phyloP scores from a whole-genome alignment of 495 filamentous ascomycete species.

The Talaromyces adpressus region DNA sequence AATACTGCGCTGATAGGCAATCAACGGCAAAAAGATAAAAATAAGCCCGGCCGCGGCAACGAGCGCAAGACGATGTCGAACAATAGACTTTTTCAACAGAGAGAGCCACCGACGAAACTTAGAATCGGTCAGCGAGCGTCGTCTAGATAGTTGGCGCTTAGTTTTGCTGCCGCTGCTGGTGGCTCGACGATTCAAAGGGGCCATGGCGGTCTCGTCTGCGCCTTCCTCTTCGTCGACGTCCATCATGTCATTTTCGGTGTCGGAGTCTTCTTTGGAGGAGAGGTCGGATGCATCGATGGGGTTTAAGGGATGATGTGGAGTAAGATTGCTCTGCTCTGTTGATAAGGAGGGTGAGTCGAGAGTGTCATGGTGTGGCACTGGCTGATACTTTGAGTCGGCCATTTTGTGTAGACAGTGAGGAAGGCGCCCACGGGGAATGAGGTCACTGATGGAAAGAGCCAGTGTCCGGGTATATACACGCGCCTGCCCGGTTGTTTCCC shows the following conservation, averaged over 20 bases:
- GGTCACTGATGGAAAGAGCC: background rate
- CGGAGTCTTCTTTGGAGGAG: background rate
- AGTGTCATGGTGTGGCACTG: background rate
- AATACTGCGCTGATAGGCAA: constrained; percentile 7
- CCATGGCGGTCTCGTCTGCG: background rate
- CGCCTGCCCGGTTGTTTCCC: background rate
- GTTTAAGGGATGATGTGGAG: background rate
- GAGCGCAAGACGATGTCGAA: constrained; percentile 5
- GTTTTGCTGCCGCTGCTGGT: background rate
- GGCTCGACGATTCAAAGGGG: background rate
- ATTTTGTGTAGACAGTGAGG: background rate
- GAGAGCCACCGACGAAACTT: background rate
- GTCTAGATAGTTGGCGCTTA: background rate
- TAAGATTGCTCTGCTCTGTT: background rate
- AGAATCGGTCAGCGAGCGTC: background rate
- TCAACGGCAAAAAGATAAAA: constrained; percentile 8
- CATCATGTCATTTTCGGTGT: background rate
- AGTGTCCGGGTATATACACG: background rate
- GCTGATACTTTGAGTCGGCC: constrained; percentile 5
- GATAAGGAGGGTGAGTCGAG: background rate
- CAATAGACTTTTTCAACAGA: background rate
- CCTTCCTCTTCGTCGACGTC: background rate
- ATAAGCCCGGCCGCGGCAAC: constrained; percentile 5
- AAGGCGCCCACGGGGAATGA: background rate
- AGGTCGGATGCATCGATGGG: background rate